A percentile compares a stretch with the other conserved stretches of the same genome.
Evolutionary conservation across 495 filamentous ascomycete species (phyloP).

Genomic region (Bryoglossum gracile): DNA sequence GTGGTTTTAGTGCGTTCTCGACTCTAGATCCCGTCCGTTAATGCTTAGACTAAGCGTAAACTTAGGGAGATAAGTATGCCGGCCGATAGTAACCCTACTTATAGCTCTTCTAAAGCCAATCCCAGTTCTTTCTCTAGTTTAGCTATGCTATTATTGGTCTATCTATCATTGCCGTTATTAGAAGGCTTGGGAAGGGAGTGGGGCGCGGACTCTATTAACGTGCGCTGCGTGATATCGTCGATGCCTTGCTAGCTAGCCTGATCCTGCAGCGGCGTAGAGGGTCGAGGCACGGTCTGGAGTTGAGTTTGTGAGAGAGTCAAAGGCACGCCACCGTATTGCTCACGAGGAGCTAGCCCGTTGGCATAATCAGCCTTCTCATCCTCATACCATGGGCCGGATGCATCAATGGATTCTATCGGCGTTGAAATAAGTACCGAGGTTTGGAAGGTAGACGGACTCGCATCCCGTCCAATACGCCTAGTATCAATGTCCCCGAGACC

Average conservation of each 20-base stretch:
- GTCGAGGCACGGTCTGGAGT: slow-evolving; percentile 9
- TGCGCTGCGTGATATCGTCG: slow-evolving; percentile 6
- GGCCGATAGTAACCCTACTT: slow-evolving; percentile 6
- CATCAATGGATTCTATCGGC: background rate
- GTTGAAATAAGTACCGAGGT: background rate
- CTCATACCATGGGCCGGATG: background rate
- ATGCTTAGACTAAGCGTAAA: too few relatives aligned
- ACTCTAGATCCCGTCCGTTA: too few relatives aligned
- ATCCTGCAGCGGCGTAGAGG: slow-evolving; percentile 6
- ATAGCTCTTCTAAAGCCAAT: slow-evolving; percentile 11
- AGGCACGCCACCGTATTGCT: slow-evolving; percentile 2
- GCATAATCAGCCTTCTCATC: background rate
- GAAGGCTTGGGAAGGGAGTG: slow-evolving; percentile 9
- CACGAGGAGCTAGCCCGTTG: background rate
- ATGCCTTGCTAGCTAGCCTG: slow-evolving; percentile 16
- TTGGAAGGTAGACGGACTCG: slow-evolving; percentile 5
- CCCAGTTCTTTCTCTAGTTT: slow-evolving; percentile 13
- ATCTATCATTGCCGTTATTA: slow-evolving; percentile 14
- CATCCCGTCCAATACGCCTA: slow-evolving; percentile 5
- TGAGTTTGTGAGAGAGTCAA: slow-evolving; percentile 11
- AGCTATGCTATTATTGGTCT: slow-evolving; percentile 12
- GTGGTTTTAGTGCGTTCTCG: too few relatives aligned
- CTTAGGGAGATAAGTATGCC: background rate
- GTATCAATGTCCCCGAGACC: slow-evolving; percentile 3
- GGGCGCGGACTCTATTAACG: slow-evolving; percentile 7